Evolutionary conservation across 345 rosid genomes (phyloP).

Genomic region (Abelmoschus esculentus): DNA sequence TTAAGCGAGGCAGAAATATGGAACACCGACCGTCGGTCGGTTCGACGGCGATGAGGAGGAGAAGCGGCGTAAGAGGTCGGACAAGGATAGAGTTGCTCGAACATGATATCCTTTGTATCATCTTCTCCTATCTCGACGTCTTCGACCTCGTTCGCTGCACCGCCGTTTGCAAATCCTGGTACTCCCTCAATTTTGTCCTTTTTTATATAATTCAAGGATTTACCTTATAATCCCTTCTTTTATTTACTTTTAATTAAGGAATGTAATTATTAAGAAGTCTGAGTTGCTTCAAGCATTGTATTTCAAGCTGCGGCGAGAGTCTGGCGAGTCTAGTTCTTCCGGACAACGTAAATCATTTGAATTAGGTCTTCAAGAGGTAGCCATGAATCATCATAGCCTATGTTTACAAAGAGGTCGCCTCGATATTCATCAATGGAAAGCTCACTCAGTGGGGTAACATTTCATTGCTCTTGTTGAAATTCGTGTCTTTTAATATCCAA

Average conservation of each 20-base stretch:
- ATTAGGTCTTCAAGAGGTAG: constrained; percentile 42
- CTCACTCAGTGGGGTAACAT: constrained; percentile 58
- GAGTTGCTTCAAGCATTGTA: constrained; percentile 47
- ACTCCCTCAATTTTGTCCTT: not conserved
- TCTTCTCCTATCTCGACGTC: constrained; percentile 67
- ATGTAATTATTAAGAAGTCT: constrained; percentile 37
- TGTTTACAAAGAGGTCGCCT: constrained; percentile 42
- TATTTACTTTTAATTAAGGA: constrained; percentile 33
- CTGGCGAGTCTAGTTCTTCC: constrained; percentile 16
- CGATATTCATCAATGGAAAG: constrained; percentile 69
- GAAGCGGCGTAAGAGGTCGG: constrained; percentile 29
- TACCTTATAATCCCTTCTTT: not conserved
- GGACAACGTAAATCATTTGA: constrained; percentile 26
- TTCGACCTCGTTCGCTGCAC: constrained; percentile 76
- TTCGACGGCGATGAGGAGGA: constrained; percentile 33
- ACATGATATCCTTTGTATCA: constrained; percentile 45
- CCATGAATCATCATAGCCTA: constrained; percentile 52
- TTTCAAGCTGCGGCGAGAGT: constrained; percentile 31
- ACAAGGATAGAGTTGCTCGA: constrained; percentile 37
- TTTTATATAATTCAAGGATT: not conserved
- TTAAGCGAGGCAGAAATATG: constrained; percentile 5
- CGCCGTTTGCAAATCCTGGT: constrained; percentile 80
- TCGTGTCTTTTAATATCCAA: not conserved
- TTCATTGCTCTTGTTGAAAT: not conserved
- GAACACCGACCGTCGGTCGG: constrained; percentile 4